Evolutionary conservation across 176 grass and related monocot genomes (phyloP).

Genomic region (Triticum urartu): DNA sequence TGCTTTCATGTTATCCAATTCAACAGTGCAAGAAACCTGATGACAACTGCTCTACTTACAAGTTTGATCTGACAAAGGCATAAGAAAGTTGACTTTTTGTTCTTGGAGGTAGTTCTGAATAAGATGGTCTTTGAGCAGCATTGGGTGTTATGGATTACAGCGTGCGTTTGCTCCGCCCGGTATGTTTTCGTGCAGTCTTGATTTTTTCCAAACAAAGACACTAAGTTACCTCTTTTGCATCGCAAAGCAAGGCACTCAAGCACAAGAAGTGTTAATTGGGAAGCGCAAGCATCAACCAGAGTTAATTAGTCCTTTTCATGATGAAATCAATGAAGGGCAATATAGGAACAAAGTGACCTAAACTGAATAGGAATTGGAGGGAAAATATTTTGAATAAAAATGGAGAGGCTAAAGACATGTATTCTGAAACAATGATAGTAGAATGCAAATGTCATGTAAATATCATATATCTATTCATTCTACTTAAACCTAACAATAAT

Average conservation of each 20-base stretch:
- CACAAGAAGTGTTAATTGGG: not conserved
- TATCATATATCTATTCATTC: not conserved
- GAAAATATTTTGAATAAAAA: not conserved
- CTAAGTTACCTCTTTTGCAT: not conserved
- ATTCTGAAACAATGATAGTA: not conserved
- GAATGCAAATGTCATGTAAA: not conserved
- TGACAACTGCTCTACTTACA: not conserved
- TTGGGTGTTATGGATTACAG: no score
- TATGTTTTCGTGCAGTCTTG: no score
- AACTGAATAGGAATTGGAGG: not conserved
- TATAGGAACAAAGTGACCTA: not conserved
- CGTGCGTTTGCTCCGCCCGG: no score
- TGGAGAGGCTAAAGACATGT: not conserved
- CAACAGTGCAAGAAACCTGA: not conserved
- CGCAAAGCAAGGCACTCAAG: not conserved
- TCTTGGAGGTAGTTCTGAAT: no score
- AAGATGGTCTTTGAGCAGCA: no score
- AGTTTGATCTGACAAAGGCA: not conserved
- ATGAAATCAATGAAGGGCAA: not conserved
- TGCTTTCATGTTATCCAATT: not conserved
- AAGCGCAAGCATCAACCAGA: not conserved
- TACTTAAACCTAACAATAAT: not conserved
- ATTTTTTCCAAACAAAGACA: no score
- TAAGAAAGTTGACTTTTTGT: not conserved
- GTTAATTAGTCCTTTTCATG: not conserved